A percentile compares a stretch with the other conserved stretches of the same genome.
Conservation (phyloP, 345 rosid species). For the Camelina sativa region DNA sequence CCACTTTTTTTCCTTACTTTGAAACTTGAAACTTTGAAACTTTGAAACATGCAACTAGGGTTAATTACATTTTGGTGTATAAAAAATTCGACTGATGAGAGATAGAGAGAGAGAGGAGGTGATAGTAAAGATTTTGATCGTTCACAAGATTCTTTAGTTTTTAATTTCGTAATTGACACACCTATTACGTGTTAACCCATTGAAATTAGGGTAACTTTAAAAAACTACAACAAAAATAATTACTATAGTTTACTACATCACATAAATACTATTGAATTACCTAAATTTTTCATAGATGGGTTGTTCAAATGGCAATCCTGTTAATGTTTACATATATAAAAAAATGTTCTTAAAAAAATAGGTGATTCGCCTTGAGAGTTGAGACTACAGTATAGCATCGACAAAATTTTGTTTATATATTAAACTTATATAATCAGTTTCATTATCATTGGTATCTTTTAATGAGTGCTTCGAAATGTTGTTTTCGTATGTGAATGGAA, state of each 20-base stretch:
- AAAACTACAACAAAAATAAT: too few relatives aligned
- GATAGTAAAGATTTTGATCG: slow-evolving; percentile 3
- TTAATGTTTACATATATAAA: not conserved
- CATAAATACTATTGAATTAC: too few relatives aligned
- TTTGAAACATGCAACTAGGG: slow-evolving; percentile 42
- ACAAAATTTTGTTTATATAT: not conserved
- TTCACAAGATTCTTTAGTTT: slow-evolving; percentile 19
- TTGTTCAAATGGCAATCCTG: not conserved
- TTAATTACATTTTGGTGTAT: slow-evolving; percentile 18
- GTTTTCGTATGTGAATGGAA: slow-evolving; percentile 44
- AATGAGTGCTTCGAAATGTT: slow-evolving; percentile 9
- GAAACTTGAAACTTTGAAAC: slow-evolving; percentile 42
- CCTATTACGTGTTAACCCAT: not conserved
- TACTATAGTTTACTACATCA: too few relatives aligned
- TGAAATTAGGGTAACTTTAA: too few relatives aligned
- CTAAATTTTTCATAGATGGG: not conserved
- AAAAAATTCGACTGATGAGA: too few relatives aligned
- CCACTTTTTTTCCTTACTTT: slow-evolving; percentile 32
- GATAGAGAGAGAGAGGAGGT: not conserved
- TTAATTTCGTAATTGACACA: too few relatives aligned
- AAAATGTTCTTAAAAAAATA: not conserved
- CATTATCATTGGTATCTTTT: not conserved
- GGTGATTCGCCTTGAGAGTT: slow-evolving; percentile 25
- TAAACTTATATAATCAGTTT: not conserved
- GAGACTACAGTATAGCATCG: not conserved